These are phyloP conservation scores for Fusarium mangiferae DNA, from an alignment of 2,329 filamentous ascomycete species.

Conservation along the genomic window DNA sequence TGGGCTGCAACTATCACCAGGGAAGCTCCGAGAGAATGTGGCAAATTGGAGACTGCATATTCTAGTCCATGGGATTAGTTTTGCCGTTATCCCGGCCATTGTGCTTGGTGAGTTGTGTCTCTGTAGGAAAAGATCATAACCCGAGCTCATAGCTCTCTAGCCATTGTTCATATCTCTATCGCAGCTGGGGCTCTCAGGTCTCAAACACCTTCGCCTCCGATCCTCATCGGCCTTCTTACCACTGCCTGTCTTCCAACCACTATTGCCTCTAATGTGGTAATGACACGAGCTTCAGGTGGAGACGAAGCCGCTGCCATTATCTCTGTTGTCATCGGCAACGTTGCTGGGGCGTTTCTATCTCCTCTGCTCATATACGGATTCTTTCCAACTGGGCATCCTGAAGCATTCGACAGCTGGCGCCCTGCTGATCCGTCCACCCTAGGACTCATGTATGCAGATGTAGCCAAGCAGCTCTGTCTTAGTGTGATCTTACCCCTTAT, in stretches of 20 bases:
- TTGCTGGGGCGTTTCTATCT: conserved; percentile 74
- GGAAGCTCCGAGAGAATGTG: conserved; percentile 69
- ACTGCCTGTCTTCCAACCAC: conserved; percentile 77
- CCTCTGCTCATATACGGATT: conserved; percentile 72
- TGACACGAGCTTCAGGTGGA: conserved; percentile 75
- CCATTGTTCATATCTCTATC: conserved; percentile 59
- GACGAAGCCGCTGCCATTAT: conserved; percentile 74
- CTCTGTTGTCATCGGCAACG: conserved; percentile 76
- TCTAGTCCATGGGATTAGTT: conserved; percentile 74
- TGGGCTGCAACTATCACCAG: conserved; percentile 73
- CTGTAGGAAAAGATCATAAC: neutral
- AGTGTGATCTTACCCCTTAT: conserved; percentile 73
- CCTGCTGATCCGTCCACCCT: conserved; percentile 63
- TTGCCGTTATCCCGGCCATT: conserved; percentile 71
- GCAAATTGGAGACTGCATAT: conserved; percentile 75
- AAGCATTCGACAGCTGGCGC: conserved; percentile 67
- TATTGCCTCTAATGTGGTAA: conserved; percentile 78
- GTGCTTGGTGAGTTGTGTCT: conserved; percentile 60
- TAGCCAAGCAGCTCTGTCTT: conserved; percentile 75
- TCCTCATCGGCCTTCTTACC: conserved; percentile 75
- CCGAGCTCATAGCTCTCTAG: conserved; percentile 44
- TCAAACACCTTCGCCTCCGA: conserved; percentile 68
- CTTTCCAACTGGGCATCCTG: conserved; percentile 56
- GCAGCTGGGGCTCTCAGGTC: conserved; percentile 60
- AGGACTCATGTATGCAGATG: conserved; percentile 70